Percentiles rank a stretch among this genome's conserved stretches.
phyloP scores from a whole-genome alignment of 441 rosid genomes.

The Erysimum cheiri region DNA sequence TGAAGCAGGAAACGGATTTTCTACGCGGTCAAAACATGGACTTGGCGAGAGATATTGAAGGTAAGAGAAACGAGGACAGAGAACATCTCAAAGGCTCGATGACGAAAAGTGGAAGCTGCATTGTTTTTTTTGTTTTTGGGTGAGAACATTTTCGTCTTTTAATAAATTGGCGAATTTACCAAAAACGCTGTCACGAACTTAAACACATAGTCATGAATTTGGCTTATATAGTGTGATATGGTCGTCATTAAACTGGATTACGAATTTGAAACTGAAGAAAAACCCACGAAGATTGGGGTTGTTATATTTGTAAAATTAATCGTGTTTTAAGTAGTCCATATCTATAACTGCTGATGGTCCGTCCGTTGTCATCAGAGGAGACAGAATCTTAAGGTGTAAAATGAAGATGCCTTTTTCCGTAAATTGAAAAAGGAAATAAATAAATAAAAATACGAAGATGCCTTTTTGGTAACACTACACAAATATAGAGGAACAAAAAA shows the following conservation, averaged over 20 bases:
- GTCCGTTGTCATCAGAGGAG: conserved; percentile 28
- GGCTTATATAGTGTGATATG: background rate
- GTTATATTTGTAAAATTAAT: background rate
- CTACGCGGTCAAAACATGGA: conserved; percentile 49
- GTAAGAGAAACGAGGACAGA: conserved; percentile 45
- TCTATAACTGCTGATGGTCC: conserved; percentile 1
- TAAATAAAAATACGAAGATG: background rate
- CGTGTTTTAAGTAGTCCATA: background rate
- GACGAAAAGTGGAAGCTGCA: conserved; percentile 45
- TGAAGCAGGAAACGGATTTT: conserved; percentile 52
- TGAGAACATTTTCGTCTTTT: no score
- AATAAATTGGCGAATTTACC: background rate
- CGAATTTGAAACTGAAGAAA: conserved; percentile 1
- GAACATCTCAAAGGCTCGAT: conserved; percentile 14
- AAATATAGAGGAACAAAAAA: background rate
- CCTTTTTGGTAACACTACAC: conserved; percentile 26
- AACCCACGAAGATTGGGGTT: background rate
- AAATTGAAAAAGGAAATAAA: background rate
- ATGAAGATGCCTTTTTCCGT: conserved; percentile 21
- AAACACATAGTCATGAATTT: background rate
- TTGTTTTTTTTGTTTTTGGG: no score
- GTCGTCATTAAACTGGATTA: background rate
- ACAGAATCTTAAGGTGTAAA: conserved; percentile 30
- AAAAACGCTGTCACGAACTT: background rate
- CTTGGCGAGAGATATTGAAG: conserved; percentile 41